Percentiles rank a stretch among this genome's conserved stretches.
These are phyloP conservation scores for Coprinopsis sp. DNA, from an alignment of 768 basidiomycete species.

Conservation along the genomic window DNA sequence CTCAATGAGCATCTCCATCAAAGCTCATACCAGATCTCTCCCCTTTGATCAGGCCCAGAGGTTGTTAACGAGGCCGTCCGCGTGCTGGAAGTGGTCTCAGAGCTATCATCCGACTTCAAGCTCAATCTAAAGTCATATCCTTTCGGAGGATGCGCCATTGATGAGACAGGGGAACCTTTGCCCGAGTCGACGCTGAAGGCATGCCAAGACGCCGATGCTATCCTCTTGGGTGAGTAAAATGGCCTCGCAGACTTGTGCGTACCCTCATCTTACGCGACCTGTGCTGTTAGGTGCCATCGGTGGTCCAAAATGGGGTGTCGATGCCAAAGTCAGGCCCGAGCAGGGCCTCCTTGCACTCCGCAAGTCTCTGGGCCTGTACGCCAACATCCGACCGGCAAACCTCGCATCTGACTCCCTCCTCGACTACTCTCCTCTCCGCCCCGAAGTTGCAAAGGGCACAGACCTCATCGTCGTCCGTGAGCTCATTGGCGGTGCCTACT, in stretches of 20 bases:
- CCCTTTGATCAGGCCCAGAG: constrained; percentile 63
- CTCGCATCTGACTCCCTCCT: constrained; percentile 91
- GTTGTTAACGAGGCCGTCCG: constrained; percentile 82
- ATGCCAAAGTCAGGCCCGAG: constrained; percentile 86
- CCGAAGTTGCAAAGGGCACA: constrained; percentile 75
- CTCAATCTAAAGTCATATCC: constrained; percentile 71
- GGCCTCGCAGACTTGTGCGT: background rate
- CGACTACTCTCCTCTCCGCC: constrained; percentile 82
- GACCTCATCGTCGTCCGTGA: constrained; percentile 95
- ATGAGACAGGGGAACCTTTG: constrained; percentile 78
- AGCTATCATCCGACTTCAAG: constrained; percentile 56
- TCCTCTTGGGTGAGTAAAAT: constrained; percentile 74
- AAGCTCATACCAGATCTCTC: constrained; percentile 10
- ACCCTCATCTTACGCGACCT: constrained; percentile 8
- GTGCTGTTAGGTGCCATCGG: constrained; percentile 77
- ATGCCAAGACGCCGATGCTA: constrained; percentile 91
- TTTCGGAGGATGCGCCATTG: constrained; percentile 94
- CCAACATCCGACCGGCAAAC: constrained; percentile 95
- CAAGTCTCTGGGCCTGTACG: constrained; percentile 92
- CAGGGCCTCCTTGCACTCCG: constrained; percentile 83
- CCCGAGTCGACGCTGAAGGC: constrained; percentile 83
- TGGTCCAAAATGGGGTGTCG: constrained; percentile 98
- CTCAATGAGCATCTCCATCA: background rate
- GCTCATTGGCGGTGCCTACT: constrained; percentile 95
- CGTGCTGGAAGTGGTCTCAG: constrained; percentile 71